These are phyloP conservation scores for Magnaporthales sp. DNA, from an alignment of 2,329 filamentous ascomycete genomes.

Conservation along the genomic window DNA sequence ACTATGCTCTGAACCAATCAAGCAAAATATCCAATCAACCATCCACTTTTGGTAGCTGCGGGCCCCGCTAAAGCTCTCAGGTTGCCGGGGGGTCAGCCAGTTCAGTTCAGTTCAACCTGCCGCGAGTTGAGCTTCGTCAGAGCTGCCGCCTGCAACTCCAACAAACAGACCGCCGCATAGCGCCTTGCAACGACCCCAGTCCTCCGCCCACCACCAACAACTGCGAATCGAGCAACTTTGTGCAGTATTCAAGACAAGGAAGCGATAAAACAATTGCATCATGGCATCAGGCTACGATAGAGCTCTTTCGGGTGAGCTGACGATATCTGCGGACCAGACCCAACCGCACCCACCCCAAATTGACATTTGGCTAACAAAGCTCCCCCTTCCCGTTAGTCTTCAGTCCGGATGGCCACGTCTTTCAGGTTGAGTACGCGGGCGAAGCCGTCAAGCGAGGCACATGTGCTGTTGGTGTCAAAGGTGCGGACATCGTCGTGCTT, in stretches of 20 bases:
- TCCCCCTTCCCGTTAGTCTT: conserved; percentile 4
- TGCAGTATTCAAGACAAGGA: not conserved
- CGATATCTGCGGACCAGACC: conserved; percentile 19
- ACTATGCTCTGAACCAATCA: not conserved
- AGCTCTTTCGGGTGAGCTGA: conserved; percentile 84
- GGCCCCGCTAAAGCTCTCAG: not conserved
- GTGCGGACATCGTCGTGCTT: conserved; percentile 84
- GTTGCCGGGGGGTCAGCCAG: not conserved
- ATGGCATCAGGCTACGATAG: conserved; percentile 48
- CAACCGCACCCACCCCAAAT: not conserved
- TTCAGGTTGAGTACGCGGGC: conserved; percentile 98
- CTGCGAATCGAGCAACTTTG: not conserved
- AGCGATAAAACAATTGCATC: not conserved
- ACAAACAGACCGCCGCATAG: not conserved
- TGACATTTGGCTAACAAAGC: conserved; percentile 5
- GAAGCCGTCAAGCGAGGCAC: conserved; percentile 99
- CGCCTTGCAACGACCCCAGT: not conserved
- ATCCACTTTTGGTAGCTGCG: not conserved
- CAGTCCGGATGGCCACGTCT: conserved; percentile 98
- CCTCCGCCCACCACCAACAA: not conserved
- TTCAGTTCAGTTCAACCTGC: conserved; percentile 3
- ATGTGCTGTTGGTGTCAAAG: conserved; percentile 96
- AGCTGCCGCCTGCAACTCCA: conserved; percentile 18
- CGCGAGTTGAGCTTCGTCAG: conserved; percentile 18
- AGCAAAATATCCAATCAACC: not conserved